Evolutionary conservation across 2,329 filamentous ascomycete species (phyloP).

Genomic region (Chrysoporthe puriensis): DNA sequence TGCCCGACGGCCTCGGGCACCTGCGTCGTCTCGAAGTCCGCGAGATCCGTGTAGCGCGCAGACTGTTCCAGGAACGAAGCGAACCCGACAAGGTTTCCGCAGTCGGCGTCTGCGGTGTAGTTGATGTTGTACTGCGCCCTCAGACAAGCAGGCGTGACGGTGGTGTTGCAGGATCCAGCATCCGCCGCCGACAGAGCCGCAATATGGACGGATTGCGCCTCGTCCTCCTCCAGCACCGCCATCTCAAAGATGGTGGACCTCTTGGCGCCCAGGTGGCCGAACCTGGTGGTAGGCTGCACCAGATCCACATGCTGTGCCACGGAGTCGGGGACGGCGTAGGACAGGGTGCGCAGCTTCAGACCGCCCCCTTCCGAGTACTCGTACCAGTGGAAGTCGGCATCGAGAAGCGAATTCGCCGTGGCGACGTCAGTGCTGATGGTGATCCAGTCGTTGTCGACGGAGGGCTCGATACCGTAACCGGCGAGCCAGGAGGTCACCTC

Average conservation of each 20-base stretch:
- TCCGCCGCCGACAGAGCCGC: slow-evolving; percentile 16
- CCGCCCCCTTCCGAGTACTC: slow-evolving; percentile 46
- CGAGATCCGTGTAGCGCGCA: slow-evolving; percentile 52
- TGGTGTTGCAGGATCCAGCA: slow-evolving; percentile 42
- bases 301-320: slow-evolving; percentile 60
- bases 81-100: slow-evolving; percentile 42
- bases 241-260: slow-evolving; percentile 44
- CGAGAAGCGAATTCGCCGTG: slow-evolving; percentile 58
- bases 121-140: slow-evolving; percentile 52
- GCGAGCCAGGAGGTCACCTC: slow-evolving; percentile 60
- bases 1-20: slow-evolving; percentile 54
- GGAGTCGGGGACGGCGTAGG: slow-evolving; percentile 64
- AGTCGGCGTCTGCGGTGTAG: slow-evolving; percentile 38
- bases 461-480: slow-evolving; percentile 49
- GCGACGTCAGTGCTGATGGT: slow-evolving; percentile 57
- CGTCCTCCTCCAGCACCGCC: slow-evolving; percentile 33
- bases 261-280: slow-evolving; percentile 54
- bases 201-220: slow-evolving; percentile 3
- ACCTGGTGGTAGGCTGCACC: slow-evolving; percentile 68
- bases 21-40: slow-evolving; percentile 53
- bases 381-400: slow-evolving; percentile 62
- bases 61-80: slow-evolving; percentile 52
- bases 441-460: slow-evolving; percentile 63
- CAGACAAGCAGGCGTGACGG: slow-evolving; percentile 53
- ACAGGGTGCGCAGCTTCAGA: slow-evolving; percentile 53